Evolutionary conservation across 495 filamentous ascomycete species (phyloP).

Genomic region (Trichocladium antarcticum): DNA sequence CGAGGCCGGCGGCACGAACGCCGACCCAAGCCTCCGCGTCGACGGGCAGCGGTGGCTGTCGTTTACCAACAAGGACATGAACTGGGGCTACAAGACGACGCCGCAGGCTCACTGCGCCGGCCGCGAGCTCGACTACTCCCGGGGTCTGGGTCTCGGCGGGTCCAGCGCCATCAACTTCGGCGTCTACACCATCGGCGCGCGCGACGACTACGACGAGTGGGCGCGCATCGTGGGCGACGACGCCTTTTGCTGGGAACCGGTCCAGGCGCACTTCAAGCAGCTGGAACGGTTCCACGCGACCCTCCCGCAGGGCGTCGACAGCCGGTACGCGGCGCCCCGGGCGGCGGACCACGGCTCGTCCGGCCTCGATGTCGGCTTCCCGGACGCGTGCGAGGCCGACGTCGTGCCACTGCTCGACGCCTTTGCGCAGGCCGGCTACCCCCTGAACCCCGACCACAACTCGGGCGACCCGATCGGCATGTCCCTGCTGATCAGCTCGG

Average conservation of each 20-base stretch:
- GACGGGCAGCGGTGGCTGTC: constrained; percentile 45
- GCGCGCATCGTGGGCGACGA: constrained; percentile 31
- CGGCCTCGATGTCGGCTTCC: constrained; percentile 42
- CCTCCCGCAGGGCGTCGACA: constrained; percentile 26
- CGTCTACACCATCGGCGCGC: constrained; percentile 45
- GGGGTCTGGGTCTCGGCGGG: constrained; percentile 51
- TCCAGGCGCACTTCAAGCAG: constrained; percentile 38
- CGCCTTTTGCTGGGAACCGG: constrained; percentile 41
- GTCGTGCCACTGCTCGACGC: constrained; percentile 28
- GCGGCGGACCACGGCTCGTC: constrained; percentile 38
- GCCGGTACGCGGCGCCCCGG: constrained; percentile 25
- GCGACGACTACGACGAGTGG: constrained; percentile 52
- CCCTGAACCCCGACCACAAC: constrained; percentile 47
- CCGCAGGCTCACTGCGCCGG: constrained; percentile 43
- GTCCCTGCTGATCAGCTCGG: constrained; percentile 37
- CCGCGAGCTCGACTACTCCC: constrained; percentile 45
- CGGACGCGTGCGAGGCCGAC: constrained; percentile 40
- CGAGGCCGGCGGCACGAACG: constrained; percentile 45
- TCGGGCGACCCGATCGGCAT: constrained; percentile 52
- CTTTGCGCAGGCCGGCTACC: constrained; percentile 38
- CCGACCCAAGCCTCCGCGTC: constrained; percentile 36
- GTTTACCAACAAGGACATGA: constrained; percentile 37
- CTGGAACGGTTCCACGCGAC: constrained; percentile 44
- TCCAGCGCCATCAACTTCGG: constrained; percentile 54
- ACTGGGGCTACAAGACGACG: constrained; percentile 51